These are phyloP conservation scores for Sugiyamaella paludigena DNA, from an alignment of 1,139 yeast genomes.

Conservation along the genomic window DNA sequence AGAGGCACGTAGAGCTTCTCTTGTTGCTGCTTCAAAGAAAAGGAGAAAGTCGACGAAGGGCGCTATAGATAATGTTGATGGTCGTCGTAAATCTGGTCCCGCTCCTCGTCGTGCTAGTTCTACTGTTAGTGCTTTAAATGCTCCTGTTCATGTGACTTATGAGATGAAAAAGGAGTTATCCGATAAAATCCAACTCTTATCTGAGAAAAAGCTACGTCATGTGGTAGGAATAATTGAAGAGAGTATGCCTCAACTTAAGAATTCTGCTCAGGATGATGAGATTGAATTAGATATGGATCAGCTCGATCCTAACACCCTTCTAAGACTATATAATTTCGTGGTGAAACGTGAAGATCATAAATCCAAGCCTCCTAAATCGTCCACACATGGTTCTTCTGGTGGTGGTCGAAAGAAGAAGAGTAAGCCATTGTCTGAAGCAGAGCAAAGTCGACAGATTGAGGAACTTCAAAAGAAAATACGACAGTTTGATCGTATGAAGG, in stretches of 20 bases:
- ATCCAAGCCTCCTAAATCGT: conserved; percentile 32
- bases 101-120: conserved; percentile 16
- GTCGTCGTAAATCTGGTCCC: conserved; percentile 2
- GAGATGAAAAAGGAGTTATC: conserved; percentile 96
- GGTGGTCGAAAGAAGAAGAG: conserved; percentile 49
- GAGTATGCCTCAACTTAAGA: conserved; percentile 74
- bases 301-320: conserved; percentile 78
- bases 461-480: conserved; percentile 80
- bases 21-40: conserved; percentile 19
- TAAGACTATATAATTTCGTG: conserved; percentile 77
- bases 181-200: conserved; percentile 69
- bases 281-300: conserved; percentile 96
- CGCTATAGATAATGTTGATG: conserved; percentile 12
- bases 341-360: conserved; percentile 53
- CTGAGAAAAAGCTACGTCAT: conserved; percentile 78
- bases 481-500: conserved; percentile 55
- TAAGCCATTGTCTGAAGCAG: conserved; percentile 60
- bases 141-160: conserved; percentile 52
- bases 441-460: conserved; percentile 76
- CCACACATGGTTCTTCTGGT: conserved; percentile 14
- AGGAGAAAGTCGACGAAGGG: conserved; percentile 21
- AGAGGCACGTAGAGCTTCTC: conserved; percentile 38
- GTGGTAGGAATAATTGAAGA: conserved; percentile 85
- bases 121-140: conserved; percentile 19
- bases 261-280: conserved; percentile 78